Percentiles rank a stretch among this genome's conserved stretches.
Conservation (phyloP, 257 asterid genomes). For the Orobanche coerulescens region DNA sequence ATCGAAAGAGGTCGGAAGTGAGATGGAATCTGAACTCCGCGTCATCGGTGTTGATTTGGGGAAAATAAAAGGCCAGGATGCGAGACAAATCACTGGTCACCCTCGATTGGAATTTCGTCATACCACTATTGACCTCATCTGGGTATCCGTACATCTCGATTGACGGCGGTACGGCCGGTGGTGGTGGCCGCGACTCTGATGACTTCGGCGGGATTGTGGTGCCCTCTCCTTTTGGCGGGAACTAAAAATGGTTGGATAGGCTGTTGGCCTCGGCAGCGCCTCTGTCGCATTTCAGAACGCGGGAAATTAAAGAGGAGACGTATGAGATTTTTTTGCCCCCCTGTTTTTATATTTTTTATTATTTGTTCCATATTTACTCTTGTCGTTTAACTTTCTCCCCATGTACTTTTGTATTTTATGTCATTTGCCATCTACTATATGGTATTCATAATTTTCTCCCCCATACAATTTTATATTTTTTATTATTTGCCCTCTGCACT, state of each 20-base stretch:
- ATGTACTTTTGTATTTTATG: too few species aligned
- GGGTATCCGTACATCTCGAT: conserved; percentile 36
- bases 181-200: conserved; percentile 15
- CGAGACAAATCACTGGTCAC: conserved; percentile 30
- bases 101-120: conserved; percentile 23
- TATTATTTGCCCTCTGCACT: too few species aligned
- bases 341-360: too few species aligned
- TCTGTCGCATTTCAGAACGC: too few species aligned
- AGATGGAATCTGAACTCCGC: conserved; percentile 41
- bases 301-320: too few species aligned
- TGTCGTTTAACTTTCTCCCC: too few species aligned
- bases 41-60: conserved; percentile 41
- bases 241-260: not conserved
- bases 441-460: too few species aligned
- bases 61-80: conserved; percentile 47
- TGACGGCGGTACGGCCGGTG: conserved; percentile 11
- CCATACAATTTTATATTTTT: too few species aligned
- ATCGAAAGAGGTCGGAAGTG: conserved; percentile 49
- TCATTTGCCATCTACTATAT: too few species aligned
- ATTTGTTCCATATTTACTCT: too few species aligned
- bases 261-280: too few species aligned
- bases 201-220: conserved; percentile 12
- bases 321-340: too few species aligned
- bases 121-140: conserved; percentile 22
- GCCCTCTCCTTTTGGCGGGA: conserved; percentile 42